Percentiles rank a stretch among this genome's conserved stretches.
Evolutionary conservation across 176 grass and related monocot species (phyloP).

Genomic region (Eragrostis nindensis): DNA sequence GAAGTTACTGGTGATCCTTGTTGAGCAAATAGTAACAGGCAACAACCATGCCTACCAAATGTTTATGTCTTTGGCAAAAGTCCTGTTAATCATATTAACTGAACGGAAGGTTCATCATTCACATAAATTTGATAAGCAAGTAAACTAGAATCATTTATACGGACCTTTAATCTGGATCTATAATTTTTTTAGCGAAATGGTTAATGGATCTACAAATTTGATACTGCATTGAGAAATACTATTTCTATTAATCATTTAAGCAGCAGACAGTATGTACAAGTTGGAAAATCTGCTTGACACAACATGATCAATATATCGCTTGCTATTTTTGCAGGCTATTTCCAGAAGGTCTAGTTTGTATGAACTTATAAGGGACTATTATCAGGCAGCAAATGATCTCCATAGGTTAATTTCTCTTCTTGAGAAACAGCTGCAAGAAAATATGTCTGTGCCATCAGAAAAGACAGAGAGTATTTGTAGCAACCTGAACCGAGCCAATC

Average conservation of each 20-base stretch:
- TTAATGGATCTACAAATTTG: conserved; percentile 5
- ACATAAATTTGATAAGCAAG: conserved; percentile 20
- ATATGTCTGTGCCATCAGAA: conserved; percentile 43
- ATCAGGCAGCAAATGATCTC: conserved; percentile 78
- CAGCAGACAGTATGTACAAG: not conserved
- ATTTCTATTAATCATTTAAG: conserved; percentile 8
- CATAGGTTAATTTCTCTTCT: conserved; percentile 72
- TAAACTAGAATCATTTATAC: conserved; percentile 7
- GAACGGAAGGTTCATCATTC: not conserved
- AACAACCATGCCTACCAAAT: conserved; percentile 4
- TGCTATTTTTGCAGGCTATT: conserved; percentile 67
- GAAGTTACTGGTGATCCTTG: not conserved
- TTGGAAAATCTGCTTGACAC: not conserved
- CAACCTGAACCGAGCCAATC: conserved; percentile 60
- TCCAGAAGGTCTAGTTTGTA: conserved; percentile 90
- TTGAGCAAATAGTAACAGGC: not conserved
- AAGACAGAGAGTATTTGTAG: conserved; percentile 44
- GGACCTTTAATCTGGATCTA: not conserved
- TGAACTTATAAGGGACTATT: conserved; percentile 79
- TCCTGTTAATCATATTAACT: conserved; percentile 22
- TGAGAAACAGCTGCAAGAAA: conserved; percentile 73
- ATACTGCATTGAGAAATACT: not conserved
- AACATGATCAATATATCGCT: conserved; percentile 24
- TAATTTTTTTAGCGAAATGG: not conserved
- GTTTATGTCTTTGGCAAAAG: not conserved